phyloP scores from a whole-genome alignment of 164 flowering plant genomes.

The Vitis labrusca region DNA sequence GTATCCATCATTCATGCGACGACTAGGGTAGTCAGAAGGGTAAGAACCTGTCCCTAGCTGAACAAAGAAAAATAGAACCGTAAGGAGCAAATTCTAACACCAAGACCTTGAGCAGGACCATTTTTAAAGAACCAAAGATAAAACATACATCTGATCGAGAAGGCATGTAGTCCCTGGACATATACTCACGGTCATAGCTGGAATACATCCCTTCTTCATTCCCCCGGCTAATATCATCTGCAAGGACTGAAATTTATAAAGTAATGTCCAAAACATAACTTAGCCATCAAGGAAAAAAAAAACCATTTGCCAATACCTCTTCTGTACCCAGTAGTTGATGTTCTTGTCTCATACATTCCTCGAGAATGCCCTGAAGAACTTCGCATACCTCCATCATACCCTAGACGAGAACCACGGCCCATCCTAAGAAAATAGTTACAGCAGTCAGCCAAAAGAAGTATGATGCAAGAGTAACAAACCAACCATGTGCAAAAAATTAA shows the following conservation, averaged over 20 bases:
- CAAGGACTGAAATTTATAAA: not conserved
- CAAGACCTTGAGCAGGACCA: not conserved
- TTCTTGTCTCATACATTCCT: constrained; percentile 16
- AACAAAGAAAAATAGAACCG: not conserved
- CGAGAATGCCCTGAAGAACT: constrained; percentile 21
- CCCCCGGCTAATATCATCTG: constrained; percentile 22
- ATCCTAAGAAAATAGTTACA: constrained; percentile 9
- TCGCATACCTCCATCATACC: constrained; percentile 17
- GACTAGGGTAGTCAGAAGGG: constrained; percentile 22
- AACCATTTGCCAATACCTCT: constrained; percentile 20
- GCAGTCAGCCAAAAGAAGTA: not conserved
- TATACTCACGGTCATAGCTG: constrained; percentile 23
- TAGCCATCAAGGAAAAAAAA: not conserved
- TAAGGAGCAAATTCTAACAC: not conserved
- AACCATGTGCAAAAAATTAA: no score
- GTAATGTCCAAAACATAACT: not conserved
- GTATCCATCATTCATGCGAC: constrained; percentile 20
- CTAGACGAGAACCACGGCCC: constrained; percentile 18
- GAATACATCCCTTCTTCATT: constrained; percentile 16
- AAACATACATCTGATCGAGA: constrained; percentile 18
- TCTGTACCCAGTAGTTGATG: constrained; percentile 24
- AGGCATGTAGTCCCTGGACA: constrained; percentile 14
- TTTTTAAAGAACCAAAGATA: not conserved
- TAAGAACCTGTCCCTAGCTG: constrained; percentile 21
- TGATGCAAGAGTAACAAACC: not conserved